Percentiles rank a stretch among this genome's conserved stretches.
phyloP scores from a whole-genome alignment of 2,329 filamentous ascomycete species.

The Phialophora expanda region DNA sequence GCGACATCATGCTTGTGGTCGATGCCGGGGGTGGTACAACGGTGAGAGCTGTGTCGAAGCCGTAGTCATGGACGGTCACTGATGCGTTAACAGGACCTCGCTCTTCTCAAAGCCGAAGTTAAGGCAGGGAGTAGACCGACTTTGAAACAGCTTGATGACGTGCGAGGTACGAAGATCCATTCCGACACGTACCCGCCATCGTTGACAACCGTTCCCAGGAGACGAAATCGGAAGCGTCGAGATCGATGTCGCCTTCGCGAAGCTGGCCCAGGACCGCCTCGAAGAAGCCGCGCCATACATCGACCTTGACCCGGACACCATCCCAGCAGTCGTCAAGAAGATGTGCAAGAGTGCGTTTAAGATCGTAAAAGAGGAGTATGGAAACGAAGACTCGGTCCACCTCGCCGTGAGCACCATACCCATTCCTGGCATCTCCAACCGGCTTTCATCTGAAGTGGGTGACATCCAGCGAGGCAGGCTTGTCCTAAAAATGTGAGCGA shows the following conservation, averaged over 20 bases:
- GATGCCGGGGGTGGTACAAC: conserved; percentile 59
- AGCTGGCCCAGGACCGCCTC: conserved; percentile 8
- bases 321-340: conserved; percentile 11
- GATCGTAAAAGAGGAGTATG: conserved; percentile 13
- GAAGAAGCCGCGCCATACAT: conserved; percentile 8
- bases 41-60: background rate
- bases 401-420: conserved; percentile 9
- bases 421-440: conserved; percentile 6
- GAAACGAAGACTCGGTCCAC: conserved; percentile 8
- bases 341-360: conserved; percentile 8
- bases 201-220: background rate
- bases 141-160: conserved; percentile 15
- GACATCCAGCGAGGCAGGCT: conserved; percentile 10
- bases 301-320: conserved; percentile 11
- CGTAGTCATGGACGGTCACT: background rate
- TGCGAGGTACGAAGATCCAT: conserved; percentile 7
- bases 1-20: conserved; percentile 56
- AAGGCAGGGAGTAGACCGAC: conserved; percentile 10
- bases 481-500: conserved; percentile 1
- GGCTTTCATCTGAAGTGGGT: background rate
- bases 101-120: conserved; percentile 12
- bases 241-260: conserved; percentile 13
- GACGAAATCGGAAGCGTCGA: conserved; percentile 15
- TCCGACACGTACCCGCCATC: background rate
- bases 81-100: conserved; percentile 7